Evolutionary conservation across 1,284 basidiomycete species (phyloP).

Genomic region (Anthracocystis setariae): DNA sequence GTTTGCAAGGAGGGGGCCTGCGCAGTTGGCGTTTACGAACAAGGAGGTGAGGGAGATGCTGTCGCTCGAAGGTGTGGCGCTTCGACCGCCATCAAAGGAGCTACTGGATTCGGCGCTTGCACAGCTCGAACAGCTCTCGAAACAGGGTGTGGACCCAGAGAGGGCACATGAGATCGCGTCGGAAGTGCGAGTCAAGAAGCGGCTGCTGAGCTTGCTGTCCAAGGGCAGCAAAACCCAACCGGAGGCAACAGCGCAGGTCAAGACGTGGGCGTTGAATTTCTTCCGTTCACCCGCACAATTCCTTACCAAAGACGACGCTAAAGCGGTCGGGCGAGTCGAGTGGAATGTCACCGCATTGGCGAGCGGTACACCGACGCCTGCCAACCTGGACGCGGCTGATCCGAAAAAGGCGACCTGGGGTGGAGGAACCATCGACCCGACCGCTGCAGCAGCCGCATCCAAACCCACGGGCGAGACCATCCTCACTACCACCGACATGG

Average conservation of each 20-base stretch:
- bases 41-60: conserved; percentile 95
- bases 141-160: conserved; percentile 19
- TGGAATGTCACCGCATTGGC: conserved; percentile 53
- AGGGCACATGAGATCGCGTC: conserved; percentile 30
- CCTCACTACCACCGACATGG: conserved; percentile 76
- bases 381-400: conserved; percentile 30
- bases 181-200: conserved; percentile 69
- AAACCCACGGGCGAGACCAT: conserved; percentile 73
- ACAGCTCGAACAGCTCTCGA: conserved; percentile 38
- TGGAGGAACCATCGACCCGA: conserved; percentile 7
- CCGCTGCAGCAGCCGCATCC: conserved; percentile 10
- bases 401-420: conserved; percentile 37
- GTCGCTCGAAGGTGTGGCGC: conserved; percentile 77
- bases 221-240: conserved; percentile 74
- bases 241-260: conserved; percentile 5
- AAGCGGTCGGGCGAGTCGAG: conserved; percentile 29
- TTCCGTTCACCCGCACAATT: conserved; percentile 59
- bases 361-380: conserved; percentile 20
- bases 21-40: conserved; percentile 89
- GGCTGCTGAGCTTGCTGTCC: conserved; percentile 74
- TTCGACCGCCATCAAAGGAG: conserved; percentile 70
- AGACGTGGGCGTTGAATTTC: conserved; percentile 59
- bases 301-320: conserved; percentile 11
- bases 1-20: conserved; percentile 84
- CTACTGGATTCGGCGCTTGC: conserved; percentile 67